Evolutionary conservation across 2,329 filamentous ascomycete genomes (phyloP).

Genomic region (Epichloe gansuensis): DNA sequence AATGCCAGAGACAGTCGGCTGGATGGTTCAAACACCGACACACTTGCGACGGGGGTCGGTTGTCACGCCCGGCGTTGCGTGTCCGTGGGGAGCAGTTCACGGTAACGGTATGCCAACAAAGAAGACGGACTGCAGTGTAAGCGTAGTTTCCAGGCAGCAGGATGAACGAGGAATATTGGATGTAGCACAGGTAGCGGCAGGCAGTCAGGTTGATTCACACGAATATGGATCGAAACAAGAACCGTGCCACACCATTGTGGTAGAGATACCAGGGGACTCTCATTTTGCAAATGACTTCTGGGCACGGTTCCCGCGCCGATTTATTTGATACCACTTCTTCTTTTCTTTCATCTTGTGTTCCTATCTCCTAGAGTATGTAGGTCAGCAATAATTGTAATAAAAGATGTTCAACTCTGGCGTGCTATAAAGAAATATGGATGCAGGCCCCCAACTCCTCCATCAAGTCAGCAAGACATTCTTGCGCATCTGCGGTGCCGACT

Average conservation of each 20-base stretch:
- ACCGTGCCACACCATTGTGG: background rate
- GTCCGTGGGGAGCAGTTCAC: background rate
- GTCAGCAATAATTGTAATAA: background rate
- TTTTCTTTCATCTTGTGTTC: background rate
- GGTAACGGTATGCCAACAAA: no score
- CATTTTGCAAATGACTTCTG: constrained; percentile 1
- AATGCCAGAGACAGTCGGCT: background rate
- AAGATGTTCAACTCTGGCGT: no score
- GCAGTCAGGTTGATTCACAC: background rate
- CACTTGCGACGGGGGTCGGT: background rate
- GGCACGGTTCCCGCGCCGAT: background rate
- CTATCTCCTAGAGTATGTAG: background rate
- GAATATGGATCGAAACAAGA: background rate
- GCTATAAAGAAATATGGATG: no score
- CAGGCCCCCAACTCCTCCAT: no score
- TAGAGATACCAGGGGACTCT: constrained; percentile 1
- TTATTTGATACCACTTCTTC: background rate
- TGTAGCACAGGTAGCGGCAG: background rate
- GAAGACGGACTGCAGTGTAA: background rate
- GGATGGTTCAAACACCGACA: background rate
- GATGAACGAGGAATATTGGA: background rate
- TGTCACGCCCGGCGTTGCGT: background rate
- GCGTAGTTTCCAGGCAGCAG: background rate
- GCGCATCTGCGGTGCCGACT: constrained; percentile 34
- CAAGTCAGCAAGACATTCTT: constrained; percentile 23